A percentile compares a stretch with the other conserved stretches of the same genome.
Conservation (phyloP, 352 stramenopile genomes). For the Lagenidium giganteum region DNA sequence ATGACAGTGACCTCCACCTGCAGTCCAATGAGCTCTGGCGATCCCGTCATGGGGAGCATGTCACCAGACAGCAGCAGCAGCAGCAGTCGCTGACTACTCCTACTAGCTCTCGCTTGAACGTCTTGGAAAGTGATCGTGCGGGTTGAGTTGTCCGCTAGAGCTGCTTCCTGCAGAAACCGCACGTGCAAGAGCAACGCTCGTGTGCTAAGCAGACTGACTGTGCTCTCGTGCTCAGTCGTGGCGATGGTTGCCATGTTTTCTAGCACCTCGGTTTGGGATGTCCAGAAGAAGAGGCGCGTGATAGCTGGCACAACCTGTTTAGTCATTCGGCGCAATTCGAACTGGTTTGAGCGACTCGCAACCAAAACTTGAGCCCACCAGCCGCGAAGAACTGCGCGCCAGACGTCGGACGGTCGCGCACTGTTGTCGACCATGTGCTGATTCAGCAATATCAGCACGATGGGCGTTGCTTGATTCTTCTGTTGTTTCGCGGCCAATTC, state of each 20-base stretch:
- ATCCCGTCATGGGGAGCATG: too few species aligned
- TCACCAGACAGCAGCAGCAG: too few species aligned
- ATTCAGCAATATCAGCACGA: not conserved
- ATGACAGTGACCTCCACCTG: too few species aligned
- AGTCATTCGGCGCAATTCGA: constrained; percentile 63
- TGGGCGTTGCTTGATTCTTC: too few species aligned
- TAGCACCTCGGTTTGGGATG: constrained; percentile 23
- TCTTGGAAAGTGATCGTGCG: constrained; percentile 1
- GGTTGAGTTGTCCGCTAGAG: not conserved
- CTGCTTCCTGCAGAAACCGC: constrained; percentile 27
- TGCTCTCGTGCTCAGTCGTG: too few species aligned
- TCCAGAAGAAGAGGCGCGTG: constrained; percentile 49
- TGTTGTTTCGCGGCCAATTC: not conserved
- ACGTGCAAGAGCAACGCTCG: constrained; percentile 40
- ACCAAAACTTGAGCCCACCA: too few species aligned
- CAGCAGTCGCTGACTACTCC: too few species aligned
- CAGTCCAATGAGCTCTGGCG: too few species aligned
- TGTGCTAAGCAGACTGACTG: constrained; percentile 16
- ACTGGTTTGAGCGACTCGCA: constrained; percentile 40
- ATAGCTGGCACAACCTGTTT: constrained; percentile 50
- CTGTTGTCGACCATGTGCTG: not conserved
- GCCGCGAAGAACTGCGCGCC: too few species aligned
- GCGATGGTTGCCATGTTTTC: not conserved
- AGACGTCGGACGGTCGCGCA: not conserved
- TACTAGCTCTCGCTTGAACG: too few species aligned